These are phyloP conservation scores for Alternaria solani DNA, from an alignment of 2,329 filamentous ascomycete species.

Conservation along the genomic window DNA sequence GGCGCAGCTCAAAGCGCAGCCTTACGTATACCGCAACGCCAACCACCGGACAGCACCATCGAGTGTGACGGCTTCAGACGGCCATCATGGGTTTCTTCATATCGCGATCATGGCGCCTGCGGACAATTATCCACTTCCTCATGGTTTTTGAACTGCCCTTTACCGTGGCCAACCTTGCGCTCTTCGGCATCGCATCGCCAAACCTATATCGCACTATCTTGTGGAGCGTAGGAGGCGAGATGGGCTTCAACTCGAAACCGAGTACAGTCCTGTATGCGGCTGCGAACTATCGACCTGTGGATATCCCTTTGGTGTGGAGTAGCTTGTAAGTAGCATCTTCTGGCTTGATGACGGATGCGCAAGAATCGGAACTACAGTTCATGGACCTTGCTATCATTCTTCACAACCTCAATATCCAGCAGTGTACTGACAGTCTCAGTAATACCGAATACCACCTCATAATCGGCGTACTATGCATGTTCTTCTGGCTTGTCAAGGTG, in stretches of 20 bases:
- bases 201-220: constrained; percentile 75
- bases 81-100: constrained; percentile 57
- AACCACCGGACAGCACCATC: constrained; percentile 5
- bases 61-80: neutral
- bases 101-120: constrained; percentile 63
- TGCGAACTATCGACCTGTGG: constrained; percentile 71
- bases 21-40: constrained; percentile 1
- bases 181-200: constrained; percentile 77
- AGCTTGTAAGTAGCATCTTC: constrained; percentile 64
- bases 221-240: constrained; percentile 75
- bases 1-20: constrained; percentile 14
- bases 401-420: neutral
- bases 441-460: constrained; percentile 79
- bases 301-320: constrained; percentile 76
- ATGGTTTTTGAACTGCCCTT: constrained; percentile 72
- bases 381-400: neutral
- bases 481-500: constrained; percentile 75
- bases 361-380: neutral
- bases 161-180: constrained; percentile 70
- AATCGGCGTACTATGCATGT: constrained; percentile 77
- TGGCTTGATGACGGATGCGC: neutral
- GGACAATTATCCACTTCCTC: constrained; percentile 62
- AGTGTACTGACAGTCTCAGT: constrained; percentile 54
- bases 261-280: constrained; percentile 74
- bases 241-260: constrained; percentile 79